These are phyloP conservation scores for Candida stauntonica DNA, from an alignment of 805 yeast genomes.

Conservation along the genomic window DNA sequence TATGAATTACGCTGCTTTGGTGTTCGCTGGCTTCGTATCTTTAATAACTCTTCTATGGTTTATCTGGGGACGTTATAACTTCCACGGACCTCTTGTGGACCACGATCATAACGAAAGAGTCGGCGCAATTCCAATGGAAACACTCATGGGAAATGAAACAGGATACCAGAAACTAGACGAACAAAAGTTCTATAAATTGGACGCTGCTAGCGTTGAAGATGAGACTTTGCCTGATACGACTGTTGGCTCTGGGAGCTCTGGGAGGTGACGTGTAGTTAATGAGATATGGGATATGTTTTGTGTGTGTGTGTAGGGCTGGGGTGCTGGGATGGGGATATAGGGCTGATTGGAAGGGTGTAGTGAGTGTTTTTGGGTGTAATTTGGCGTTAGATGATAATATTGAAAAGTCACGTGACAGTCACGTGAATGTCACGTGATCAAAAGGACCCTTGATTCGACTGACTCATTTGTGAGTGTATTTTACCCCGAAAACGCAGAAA, in stretches of 20 bases:
- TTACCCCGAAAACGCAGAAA: no score
- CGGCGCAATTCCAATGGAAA: slow-evolving; percentile 17
- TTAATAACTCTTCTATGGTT: slow-evolving; percentile 46
- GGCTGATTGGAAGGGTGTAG: no score
- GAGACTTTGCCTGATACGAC: slow-evolving; percentile 6
- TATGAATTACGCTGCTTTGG: slow-evolving; percentile 57
- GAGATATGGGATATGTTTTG: no score
- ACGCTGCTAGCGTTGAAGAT: slow-evolving; percentile 15
- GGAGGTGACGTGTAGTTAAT: neutral
- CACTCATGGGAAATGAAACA: slow-evolving; percentile 6
- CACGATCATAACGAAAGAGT: slow-evolving; percentile 24
- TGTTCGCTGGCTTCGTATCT: slow-evolving; percentile 46
- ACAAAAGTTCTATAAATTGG: slow-evolving; percentile 21
- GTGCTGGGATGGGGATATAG: no score
- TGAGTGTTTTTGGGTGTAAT: no score
- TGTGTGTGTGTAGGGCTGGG: no score
- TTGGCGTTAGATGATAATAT: no score
- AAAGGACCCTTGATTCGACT: no score
- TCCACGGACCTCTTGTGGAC: slow-evolving; percentile 55
- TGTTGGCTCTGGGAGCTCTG: neutral
- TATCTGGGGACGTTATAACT: slow-evolving; percentile 57
- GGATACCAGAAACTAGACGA: slow-evolving; percentile 22
- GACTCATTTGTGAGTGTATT: no score
- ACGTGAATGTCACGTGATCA: no score
- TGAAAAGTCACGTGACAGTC: no score